A percentile compares a stretch with the other conserved stretches of the same genome.
Conservation (phyloP, 768 basidiomycete species). For the Hypholoma fasciculare region DNA sequence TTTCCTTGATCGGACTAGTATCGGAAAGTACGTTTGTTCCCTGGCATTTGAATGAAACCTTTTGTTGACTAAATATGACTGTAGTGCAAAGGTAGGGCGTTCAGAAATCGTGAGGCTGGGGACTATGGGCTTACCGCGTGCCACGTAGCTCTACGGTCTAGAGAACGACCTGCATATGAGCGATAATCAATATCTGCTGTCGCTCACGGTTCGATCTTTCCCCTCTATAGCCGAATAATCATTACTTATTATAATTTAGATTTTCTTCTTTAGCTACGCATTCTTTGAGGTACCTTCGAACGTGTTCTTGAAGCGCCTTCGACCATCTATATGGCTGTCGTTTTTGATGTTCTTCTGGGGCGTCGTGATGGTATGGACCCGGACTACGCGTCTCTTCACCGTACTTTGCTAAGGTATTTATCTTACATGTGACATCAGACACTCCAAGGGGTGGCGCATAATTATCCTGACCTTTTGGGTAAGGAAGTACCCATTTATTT, state of each 20-base stretch:
- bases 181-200: constrained; percentile 65
- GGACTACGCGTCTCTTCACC: background rate
- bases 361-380: constrained; percentile 60
- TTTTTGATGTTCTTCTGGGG: constrained; percentile 75
- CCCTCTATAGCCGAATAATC: background rate
- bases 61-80: background rate
- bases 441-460: constrained; percentile 67
- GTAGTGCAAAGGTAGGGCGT: constrained; percentile 44
- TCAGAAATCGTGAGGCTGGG: background rate
- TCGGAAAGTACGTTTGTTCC: constrained; percentile 42
- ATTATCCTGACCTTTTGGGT: constrained; percentile 72
- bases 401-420: background rate
- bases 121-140: background rate
- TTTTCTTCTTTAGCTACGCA: constrained; percentile 65
- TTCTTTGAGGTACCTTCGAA: constrained; percentile 81
- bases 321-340: constrained; percentile 79
- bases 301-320: constrained; percentile 67
- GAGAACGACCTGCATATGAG: constrained; percentile 57
- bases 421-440: constrained; percentile 42
- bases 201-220: constrained; percentile 46
- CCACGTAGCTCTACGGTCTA: constrained; percentile 60
- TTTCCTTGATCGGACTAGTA: constrained; percentile 56
- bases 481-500: background rate
- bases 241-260: constrained; percentile 18
- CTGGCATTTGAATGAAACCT: background rate